Percentiles rank a stretch among this genome's conserved stretches.
Evolutionary conservation across 495 filamentous ascomycete species (phyloP).

Genomic region (Articulospora tetracladia): DNA sequence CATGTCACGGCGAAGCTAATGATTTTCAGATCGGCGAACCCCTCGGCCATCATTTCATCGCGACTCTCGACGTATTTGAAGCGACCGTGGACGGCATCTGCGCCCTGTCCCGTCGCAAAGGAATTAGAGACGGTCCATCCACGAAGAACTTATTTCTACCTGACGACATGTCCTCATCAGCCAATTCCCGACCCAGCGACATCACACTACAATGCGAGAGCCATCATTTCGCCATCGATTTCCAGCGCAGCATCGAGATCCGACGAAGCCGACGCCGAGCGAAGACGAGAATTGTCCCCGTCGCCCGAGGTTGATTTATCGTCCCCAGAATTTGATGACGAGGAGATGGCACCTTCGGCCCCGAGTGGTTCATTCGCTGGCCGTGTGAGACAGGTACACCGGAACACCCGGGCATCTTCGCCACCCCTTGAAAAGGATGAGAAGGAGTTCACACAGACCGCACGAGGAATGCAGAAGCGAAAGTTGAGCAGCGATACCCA

Average conservation of each 20-base stretch:
- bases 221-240: conserved; percentile 78
- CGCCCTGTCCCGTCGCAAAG: conserved; percentile 87
- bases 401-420: conserved; percentile 64
- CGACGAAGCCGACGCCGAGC: conserved; percentile 64
- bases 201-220: conserved; percentile 31
- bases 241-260: conserved; percentile 65
- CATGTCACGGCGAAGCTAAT: conserved; percentile 30
- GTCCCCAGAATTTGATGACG: conserved; percentile 70
- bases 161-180: conserved; percentile 80
- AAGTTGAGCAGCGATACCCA: conserved; percentile 48
- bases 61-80: conserved; percentile 85
- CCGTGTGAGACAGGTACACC: conserved; percentile 32
- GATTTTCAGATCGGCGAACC: conserved; percentile 79
- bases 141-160: conserved; percentile 91
- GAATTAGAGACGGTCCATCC: conserved; percentile 90
- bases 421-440: conserved; percentile 94
- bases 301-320: conserved; percentile 93
- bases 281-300: conserved; percentile 73
- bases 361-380: conserved; percentile 56
- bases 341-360: conserved; percentile 46
- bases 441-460: conserved; percentile 94
- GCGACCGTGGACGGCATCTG: conserved; percentile 75
- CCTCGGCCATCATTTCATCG: conserved; percentile 90
- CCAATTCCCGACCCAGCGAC: conserved; percentile 71
- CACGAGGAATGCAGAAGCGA: conserved; percentile 77